Base-by-base conservation (phyloP, 176 grass and related monocot species). In the Phoenix dactylifera region DNA sequence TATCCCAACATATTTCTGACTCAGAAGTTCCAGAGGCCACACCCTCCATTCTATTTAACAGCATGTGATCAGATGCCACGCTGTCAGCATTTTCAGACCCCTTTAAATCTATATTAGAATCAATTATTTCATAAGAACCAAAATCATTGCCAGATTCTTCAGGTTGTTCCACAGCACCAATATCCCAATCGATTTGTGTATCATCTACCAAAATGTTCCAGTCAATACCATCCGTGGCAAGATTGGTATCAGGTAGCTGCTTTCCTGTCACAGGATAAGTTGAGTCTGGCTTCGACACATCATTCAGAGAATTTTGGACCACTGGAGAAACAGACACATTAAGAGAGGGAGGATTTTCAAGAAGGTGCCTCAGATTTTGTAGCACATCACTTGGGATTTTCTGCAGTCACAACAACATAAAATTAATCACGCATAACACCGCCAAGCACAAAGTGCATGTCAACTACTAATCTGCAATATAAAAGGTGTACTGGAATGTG, bases 151-250 rank as follows among this genome's bases (percentile, higher is more conserved):
- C 82, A 57, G 85, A 68, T 79, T 86, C 90, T 70, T 95, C 90
- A 70, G 80, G 70, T 64, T 79, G 72, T 65, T 89, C 86, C 44
- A 84, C 77, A 26, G 78, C 26, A 83, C 76, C 87, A 76, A 98
- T 86, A 54, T 98, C 87, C 87, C 87, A 88, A 66, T 92, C 81
- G 44, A 98, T 92, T 83, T 79, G 87, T 79, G 83, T 63, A 63
- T 79, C 74, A 60, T 92, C 87, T 49, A 85, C 69, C 51, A 84
- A 88, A 67, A 98, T 86, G 57, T 91, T 78, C 93, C 93, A 98
- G 70, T 98, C 87, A 49, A 98, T 98, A 73, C 76, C 84, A 51
- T 82, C 81, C 32, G 69, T 62, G 51, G 72, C 35, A 24, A 64
- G 26, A 87, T 63, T 62, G 35, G 57, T 58, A 81, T 71, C 73